Percentiles rank a stretch among this genome's conserved stretches.
Evolutionary conservation across 1,284 basidiomycete species (phyloP).

Genomic region (Schizophyllum commune): DNA sequence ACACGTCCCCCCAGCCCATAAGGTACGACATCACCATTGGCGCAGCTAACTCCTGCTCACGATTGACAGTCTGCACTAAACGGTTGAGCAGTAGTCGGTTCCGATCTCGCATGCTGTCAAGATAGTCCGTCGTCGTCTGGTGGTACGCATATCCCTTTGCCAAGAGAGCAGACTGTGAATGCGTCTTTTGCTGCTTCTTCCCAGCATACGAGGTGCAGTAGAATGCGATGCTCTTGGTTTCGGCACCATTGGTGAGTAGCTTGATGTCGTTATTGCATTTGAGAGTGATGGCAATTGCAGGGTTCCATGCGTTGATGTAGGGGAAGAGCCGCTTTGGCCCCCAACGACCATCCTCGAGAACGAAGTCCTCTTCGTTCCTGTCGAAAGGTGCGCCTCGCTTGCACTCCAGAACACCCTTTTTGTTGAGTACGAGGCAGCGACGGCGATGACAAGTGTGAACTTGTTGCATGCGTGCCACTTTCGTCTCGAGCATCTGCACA

Average conservation of each 20-base stretch:
- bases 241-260: constrained; percentile 21
- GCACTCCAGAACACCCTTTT: constrained; percentile 17
- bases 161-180: constrained; percentile 25
- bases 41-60: constrained; percentile 23
- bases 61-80: constrained; percentile 18
- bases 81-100: constrained; percentile 18
- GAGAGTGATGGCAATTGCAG: constrained; percentile 14
- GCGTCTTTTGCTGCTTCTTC: constrained; percentile 18
- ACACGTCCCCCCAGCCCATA: constrained; percentile 27
- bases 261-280: constrained; percentile 29
- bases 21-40: constrained; percentile 25
- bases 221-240: constrained; percentile 18
- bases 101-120: constrained; percentile 11
- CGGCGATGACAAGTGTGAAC: constrained; percentile 21
- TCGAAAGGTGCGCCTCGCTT: constrained; percentile 29
- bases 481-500: no score
- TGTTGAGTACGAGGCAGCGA: constrained; percentile 17
- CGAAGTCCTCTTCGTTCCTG: constrained; percentile 11
- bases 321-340: constrained; percentile 15
- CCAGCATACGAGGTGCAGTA: constrained; percentile 23
- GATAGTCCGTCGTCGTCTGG: constrained; percentile 1
- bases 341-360: constrained; percentile 17
- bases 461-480: constrained; percentile 19
- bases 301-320: constrained; percentile 24
- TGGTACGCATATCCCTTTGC: constrained; percentile 22